Evolutionary conservation across 2,329 filamentous ascomycete genomes (phyloP).

Genomic region (Dactylellina leptospora): DNA sequence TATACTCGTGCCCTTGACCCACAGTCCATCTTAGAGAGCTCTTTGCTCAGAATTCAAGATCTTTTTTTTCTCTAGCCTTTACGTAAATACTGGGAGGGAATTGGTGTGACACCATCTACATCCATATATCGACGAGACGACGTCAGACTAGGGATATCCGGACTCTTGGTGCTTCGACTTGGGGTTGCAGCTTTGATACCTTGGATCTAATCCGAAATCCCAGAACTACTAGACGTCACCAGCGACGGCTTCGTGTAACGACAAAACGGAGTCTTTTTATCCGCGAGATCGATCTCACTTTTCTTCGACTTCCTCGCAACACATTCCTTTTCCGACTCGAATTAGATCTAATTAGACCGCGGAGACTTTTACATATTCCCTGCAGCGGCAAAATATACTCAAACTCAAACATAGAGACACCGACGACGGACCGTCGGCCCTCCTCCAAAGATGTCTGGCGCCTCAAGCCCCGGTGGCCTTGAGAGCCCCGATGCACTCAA

Average conservation of each 20-base stretch:
- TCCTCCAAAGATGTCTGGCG: conserved; percentile 24
- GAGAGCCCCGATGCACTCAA: conserved; percentile 17
- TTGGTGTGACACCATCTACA: background rate
- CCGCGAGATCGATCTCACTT: no score
- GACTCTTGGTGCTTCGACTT: background rate
- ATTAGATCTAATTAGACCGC: no score
- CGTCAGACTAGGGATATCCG: conserved; percentile 1
- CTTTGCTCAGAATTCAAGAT: background rate
- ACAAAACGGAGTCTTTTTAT: no score
- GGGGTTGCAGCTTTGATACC: background rate
- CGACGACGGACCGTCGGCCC: background rate
- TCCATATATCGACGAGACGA: conserved; percentile 5
- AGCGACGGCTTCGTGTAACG: background rate
- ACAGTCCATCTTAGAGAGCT: conserved; percentile 1
- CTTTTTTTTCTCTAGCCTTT: conserved; percentile 3
- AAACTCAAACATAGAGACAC: background rate
- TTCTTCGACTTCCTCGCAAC: no score
- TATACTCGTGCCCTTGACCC: background rate
- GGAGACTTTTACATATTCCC: no score
- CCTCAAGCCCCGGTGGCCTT: conserved; percentile 34
- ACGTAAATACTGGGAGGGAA: background rate
- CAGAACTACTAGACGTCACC: background rate
- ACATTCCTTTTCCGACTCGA: no score
- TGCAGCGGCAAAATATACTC: no score
- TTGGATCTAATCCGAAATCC: background rate